phyloP scores from a whole-genome alignment of 31 red algal genomes.

The Odonthalia washingtoniensis region DNA sequence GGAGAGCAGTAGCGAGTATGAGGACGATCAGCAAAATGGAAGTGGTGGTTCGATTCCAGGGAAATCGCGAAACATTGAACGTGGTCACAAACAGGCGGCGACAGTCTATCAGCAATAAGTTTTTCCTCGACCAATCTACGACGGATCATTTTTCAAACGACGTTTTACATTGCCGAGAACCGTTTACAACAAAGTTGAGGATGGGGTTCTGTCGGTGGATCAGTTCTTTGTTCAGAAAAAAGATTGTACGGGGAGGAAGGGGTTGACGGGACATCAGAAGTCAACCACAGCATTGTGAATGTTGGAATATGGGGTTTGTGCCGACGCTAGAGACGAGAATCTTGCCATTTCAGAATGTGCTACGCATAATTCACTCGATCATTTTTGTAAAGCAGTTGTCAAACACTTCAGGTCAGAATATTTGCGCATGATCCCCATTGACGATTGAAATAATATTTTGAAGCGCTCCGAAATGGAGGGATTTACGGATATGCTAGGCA shows the following conservation, averaged over 20 bases:
- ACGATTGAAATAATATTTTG: neutral
- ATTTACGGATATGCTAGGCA: conserved; percentile 27
- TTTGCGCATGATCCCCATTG: neutral
- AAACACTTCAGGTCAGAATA: neutral
- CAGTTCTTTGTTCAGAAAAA: neutral
- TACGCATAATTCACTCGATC: neutral
- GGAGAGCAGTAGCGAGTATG: neutral
- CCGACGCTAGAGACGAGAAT: conserved; percentile 26
- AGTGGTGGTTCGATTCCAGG: neutral
- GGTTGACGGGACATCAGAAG: conserved; percentile 8
- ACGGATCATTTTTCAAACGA: neutral
- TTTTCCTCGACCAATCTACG: neutral
- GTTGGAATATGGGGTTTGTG: conserved; percentile 19
- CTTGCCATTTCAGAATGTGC: neutral
- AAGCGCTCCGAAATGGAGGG: neutral
- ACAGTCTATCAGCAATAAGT: neutral
- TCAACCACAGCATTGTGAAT: neutral
- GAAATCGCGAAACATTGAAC: neutral
- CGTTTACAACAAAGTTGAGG: neutral
- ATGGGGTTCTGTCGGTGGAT: neutral
- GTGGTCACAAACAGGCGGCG: neutral
- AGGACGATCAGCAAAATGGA: neutral
- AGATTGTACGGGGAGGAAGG: neutral
- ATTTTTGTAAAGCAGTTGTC: conserved; percentile 3
- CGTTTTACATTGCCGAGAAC: conserved; percentile 1